Base-by-base conservation (phyloP, 306 rosid genomes). In the Senna tora region DNA sequence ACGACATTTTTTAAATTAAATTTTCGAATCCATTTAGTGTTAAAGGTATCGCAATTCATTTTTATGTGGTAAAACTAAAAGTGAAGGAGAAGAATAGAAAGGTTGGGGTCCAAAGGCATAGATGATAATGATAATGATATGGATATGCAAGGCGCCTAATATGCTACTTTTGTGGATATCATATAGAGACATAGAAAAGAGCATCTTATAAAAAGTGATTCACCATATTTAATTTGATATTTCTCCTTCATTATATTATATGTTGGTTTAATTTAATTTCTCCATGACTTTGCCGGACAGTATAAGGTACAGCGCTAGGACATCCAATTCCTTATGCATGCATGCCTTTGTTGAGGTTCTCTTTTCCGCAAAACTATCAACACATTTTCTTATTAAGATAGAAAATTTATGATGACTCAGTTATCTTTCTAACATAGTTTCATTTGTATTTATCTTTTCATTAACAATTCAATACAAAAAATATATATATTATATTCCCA, bases 241-340 rank as follows among this genome's bases (percentile, higher is more conserved):
- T n/a, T n/a, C n/a, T n/a, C n/a, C n/a, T n/a, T n/a, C n/a, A n/a
- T n/a, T n/a, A n/a, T n/a, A n/a, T n/a, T n/a, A n/a, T n/a, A n/a
- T n/a, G n/a, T n/a, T n/a, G n/a, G n/a, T n/a, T n/a, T n/a, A n/a
- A n/a, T n/a, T n/a, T n/a, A n/a, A n/a, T n/a, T n/a, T 1, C 54
- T n/a, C 9, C 21, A 38, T 71, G 54, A 42, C 55, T 65, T 58
- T 17, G 47, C 81, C 72, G 81, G 81, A 76, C 78, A 25, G 42
- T 66, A 55, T 11, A 47, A 77, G 76, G 85, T 81, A 77, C 82
- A 60, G 21, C 20, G n/a, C 15, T 9, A 43, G 81, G 72, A 75
- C 75, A 71, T 17, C 53, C 0, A 47, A 15, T n/a, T 47, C 53
- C 5, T 17, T 16, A 4, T 36, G 7, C 39, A 36, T 25, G 30